Evolutionary conservation across 1,284 basidiomycete species (phyloP), one percentile per base, ranked within the genome.

Genomic region (Ceratobasidium sp.): DNA sequence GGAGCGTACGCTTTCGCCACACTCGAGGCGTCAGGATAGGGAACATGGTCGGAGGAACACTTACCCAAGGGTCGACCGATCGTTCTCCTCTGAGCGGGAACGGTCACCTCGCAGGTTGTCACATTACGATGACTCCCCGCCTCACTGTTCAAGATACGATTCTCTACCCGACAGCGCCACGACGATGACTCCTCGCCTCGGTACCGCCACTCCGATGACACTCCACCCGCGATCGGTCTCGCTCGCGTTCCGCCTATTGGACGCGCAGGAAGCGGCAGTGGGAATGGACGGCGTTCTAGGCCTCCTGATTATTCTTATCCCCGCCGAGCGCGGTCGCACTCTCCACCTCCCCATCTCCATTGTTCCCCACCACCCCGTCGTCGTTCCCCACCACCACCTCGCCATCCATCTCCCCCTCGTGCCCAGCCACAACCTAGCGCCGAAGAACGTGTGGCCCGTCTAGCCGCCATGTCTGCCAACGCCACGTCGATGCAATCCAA

Each of bases 381-480:
- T 65, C 84, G 84, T 49, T 86, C 86, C 66, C 84, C 82, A 8
- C 82, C 82, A 7, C 80, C 78, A 29, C 25, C 25, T 4, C 76
- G 76, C 52, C 78, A 85, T 32, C 84, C 84, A 37, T 86, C 87
- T 69, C 84, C 81, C 1, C 82, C 25, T 13, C 67, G 76, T 15
- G 61, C 79, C 13, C 51, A 57, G 17, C 19, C 59, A 13, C 76
- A 59, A 67, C 65, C 19, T 15, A 64, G 74, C 65, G 76, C 76
- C 61, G 88, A 89, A 0, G 90, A 92, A 73, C 92, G 95, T 43
- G 91, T 91, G 1, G 93, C 94, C 29, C 91, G 92, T 43, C 87
- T 98, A 22, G 95, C 94, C 0, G 93, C 94, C 11, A 98, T 98
- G 96, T 85, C 91, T 34, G 83, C 88, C 0, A 89, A 92, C 79